Percentiles rank a stretch among this genome's conserved stretches.
These are phyloP conservation scores for Calendula officinalis DNA, from an alignment of 129 eudicot species.

Conservation along the genomic window DNA sequence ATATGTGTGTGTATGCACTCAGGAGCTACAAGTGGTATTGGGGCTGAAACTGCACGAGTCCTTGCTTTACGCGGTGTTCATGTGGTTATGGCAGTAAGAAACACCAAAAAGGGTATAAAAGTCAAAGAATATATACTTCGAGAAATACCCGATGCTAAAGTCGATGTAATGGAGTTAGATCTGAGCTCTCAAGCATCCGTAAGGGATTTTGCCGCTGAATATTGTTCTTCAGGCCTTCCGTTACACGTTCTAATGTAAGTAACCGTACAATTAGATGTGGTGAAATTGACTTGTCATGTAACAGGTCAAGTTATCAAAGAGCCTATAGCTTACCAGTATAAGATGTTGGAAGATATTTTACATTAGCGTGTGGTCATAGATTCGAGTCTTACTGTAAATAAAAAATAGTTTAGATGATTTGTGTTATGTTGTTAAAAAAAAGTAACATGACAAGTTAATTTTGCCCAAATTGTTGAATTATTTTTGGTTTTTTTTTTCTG, in stretches of 20 bases:
- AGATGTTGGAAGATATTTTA: too few species aligned
- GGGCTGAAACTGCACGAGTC: slow-evolving; percentile 35
- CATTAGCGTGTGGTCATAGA: too few species aligned
- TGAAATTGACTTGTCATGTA: neutral
- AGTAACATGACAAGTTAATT: too few species aligned
- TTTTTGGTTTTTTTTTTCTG: slow-evolving; percentile 3
- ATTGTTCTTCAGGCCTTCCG: slow-evolving; percentile 23
- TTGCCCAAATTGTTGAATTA: too few species aligned
- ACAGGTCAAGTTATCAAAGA: neutral
- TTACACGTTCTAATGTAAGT: slow-evolving; percentile 37
- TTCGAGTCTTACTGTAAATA: too few species aligned
- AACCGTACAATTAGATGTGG: neutral
- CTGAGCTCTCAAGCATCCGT: slow-evolving; percentile 30
- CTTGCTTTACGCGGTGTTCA: slow-evolving; percentile 42
- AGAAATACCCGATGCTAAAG: slow-evolving; percentile 31
- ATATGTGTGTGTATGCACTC: neutral
- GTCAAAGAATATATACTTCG: slow-evolving; percentile 28
- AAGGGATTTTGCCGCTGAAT: slow-evolving; percentile 36
- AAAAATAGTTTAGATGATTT: too few species aligned
- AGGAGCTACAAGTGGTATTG: slow-evolving; percentile 44
- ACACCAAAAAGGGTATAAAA: slow-evolving; percentile 10
- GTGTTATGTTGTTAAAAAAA: too few species aligned
- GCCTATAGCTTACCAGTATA: too few species aligned
- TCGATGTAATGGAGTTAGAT: slow-evolving; percentile 40
- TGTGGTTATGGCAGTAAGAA: slow-evolving; percentile 41